Evolutionary conservation across 306 rosid genomes (phyloP), one percentile per base, ranked within the genome.

Genomic region (Gastrolobium bilobum): DNA sequence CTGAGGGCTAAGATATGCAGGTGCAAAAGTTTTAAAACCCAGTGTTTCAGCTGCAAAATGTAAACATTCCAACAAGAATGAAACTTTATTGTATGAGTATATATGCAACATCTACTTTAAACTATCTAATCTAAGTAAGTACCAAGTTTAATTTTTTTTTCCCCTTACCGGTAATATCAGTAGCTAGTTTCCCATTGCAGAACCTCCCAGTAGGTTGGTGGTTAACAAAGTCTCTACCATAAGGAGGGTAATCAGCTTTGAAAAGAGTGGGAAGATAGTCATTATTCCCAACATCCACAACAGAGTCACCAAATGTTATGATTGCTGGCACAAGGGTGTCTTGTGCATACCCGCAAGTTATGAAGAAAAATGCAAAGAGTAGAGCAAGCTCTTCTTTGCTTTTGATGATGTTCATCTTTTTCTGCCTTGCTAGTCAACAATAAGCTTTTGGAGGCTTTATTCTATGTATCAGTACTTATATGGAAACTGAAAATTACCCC

Each of bases 151-250:
- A 69, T 35, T 68, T 10, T 10, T 58, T 35, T 33, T 29, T 78
- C 4, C 6, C 29, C 79, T 69, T 78, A 93, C 98, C 99, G 51
- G 97, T 96, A 78, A 91, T 72, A 84, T 95, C 99, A 80, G 98
- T 96, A 48, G 98, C 99, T 63, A 96, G 79, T 77, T 96, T 96
- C 0, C 99, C 98, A 79, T 96, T 93, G 82, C 98, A 91, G 71
- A 96, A 96, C 84, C 99, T 91, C 20, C 99, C 98, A 6, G 99
- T 93, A 29, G 98, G 82, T 73, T 91, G 88, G n/a, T 93, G 97
- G 59, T 83, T 93, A 63, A 73, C 76, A 69, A 88, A 96, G 82
- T 96, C 99, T 66, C 94, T 96, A 26, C 99, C 99, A 85, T 96
- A 96, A 78, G 99, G 99, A 87, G 97, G 98, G 68, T 89, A 91